Evolutionary conservation across 179 eudicot species (phyloP), one percentile per base, ranked within the genome.

Genomic region (Spinacia oleracea): DNA sequence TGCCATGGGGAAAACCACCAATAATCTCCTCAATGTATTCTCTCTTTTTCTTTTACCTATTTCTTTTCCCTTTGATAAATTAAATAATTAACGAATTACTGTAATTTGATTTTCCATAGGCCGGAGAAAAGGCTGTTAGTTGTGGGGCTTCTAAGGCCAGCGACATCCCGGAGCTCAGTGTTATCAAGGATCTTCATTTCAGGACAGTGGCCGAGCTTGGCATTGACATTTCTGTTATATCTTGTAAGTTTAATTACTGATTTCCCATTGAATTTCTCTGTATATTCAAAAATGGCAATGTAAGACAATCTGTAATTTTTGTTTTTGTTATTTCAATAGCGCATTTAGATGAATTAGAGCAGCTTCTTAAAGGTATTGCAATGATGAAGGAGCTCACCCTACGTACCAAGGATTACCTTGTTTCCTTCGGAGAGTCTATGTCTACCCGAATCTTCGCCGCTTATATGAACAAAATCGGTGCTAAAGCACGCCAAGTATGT

Each of bases 391-490:
- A 96, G 86, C 84, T 96, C 77, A 96, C 99, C 42, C 84, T 62
- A 18, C 94, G 99, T n/a, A 91, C 98, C 75, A 96, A 76, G 82
- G 99, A 93, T 81, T 92, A 90, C 80, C 80, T 96, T 77, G 99
- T 91, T 74, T 96, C 98, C 20, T 96, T 96, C 84, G 99, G 99
- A 38, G 99, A 96, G 84, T 96, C 98, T 89, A 89, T 96, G 97
- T 96, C 99, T 59, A 96, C 99, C n/a, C 85, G 98, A 78, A 91
- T 96, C 73, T 91, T 96, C 83, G 91, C 99, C 15, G 97, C 97
- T 23, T 96, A 88, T 80, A 78, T 96, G 86, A 93, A 93, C 81
- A 92, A 88, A 74, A 85, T 90, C 78, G 98, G 98, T 55, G 89
- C 83, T 67, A 93, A 87, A 83, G 97, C 99, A 69, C 89, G 96